A percentile compares a stretch with the other conserved stretches of the same genome.
These are phyloP conservation scores for Pterulicium gracile DNA, from an alignment of 1,284 basidiomycete species.

Conservation along the genomic window DNA sequence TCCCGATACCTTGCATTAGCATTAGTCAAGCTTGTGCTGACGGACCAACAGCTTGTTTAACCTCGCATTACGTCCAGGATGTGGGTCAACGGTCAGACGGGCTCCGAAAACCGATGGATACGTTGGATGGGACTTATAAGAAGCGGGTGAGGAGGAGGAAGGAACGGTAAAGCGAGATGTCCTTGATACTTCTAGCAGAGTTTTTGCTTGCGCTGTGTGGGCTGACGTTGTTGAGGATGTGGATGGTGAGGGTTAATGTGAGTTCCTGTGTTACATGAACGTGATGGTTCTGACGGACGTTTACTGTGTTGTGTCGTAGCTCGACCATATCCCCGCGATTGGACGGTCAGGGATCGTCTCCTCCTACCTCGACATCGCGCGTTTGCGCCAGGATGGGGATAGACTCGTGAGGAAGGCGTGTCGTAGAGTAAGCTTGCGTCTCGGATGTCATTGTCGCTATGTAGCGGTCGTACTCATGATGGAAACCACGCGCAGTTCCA, in stretches of 20 bases:
- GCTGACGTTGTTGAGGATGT: no score
- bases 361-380: constrained; percentile 19
- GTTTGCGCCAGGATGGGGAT: constrained; percentile 13
- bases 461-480: neutral
- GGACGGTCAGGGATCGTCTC: constrained; percentile 18
- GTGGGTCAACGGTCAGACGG: no score
- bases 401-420: constrained; percentile 20
- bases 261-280: neutral
- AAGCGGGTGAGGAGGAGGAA: no score
- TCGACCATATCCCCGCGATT: constrained; percentile 19
- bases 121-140: no score
- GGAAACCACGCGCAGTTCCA: constrained; percentile 19
- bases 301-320: constrained; percentile 3
- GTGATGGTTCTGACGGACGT: neutral
- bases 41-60: no score
- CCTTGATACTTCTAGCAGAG: no score
- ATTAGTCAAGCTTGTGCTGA: no score
- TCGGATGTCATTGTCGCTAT: neutral
- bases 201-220: no score
- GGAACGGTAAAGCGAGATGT: no score
- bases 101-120: no score
- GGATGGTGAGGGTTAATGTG: neutral
- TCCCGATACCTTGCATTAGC: no score
- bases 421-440: constrained; percentile 15
- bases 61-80: no score